A percentile compares a stretch with the other conserved stretches of the same genome.
These are phyloP conservation scores for Periconia sp. DNA, from an alignment of 2,329 filamentous ascomycete genomes.

Conservation along the genomic window DNA sequence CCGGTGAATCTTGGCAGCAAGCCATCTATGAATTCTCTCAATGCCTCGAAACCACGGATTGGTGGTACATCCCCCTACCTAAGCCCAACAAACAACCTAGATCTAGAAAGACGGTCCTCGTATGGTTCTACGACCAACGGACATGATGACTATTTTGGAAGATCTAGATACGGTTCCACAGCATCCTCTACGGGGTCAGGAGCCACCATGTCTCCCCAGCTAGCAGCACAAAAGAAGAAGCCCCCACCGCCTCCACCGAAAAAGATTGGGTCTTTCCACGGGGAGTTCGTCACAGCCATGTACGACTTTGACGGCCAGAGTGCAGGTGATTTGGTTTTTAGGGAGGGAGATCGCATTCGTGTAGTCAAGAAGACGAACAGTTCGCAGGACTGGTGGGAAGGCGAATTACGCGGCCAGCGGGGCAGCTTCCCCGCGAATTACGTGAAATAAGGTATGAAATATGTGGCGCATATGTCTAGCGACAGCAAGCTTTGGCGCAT, in stretches of 20 bases:
- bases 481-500: constrained; percentile 9
- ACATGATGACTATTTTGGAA: constrained; percentile 46
- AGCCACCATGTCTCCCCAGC: constrained; percentile 49
- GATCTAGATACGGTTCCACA: constrained; percentile 51
- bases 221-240: constrained; percentile 71
- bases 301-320: constrained; percentile 77
- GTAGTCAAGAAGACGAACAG: constrained; percentile 80
- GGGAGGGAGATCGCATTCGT: constrained; percentile 77
- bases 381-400: constrained; percentile 88
- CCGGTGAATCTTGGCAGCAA: constrained; percentile 39
- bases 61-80: constrained; percentile 40
- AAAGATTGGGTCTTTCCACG: constrained; percentile 57
- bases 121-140: constrained; percentile 32
- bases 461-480: neutral
- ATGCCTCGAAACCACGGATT: constrained; percentile 40
- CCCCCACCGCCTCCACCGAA: constrained; percentile 75
- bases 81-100: constrained; percentile 35
- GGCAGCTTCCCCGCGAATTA: constrained; percentile 88
- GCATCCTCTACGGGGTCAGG: constrained; percentile 38
- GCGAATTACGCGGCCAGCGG: constrained; percentile 70
- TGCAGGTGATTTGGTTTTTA: constrained; percentile 73
- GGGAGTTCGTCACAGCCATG: constrained; percentile 71
- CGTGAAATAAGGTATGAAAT: constrained; percentile 54
- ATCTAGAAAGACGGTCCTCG: constrained; percentile 36
- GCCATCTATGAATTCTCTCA: constrained; percentile 42